Evolutionary conservation across 306 rosid genomes (phyloP).

Genomic region (Citrullus colocynthis): DNA sequence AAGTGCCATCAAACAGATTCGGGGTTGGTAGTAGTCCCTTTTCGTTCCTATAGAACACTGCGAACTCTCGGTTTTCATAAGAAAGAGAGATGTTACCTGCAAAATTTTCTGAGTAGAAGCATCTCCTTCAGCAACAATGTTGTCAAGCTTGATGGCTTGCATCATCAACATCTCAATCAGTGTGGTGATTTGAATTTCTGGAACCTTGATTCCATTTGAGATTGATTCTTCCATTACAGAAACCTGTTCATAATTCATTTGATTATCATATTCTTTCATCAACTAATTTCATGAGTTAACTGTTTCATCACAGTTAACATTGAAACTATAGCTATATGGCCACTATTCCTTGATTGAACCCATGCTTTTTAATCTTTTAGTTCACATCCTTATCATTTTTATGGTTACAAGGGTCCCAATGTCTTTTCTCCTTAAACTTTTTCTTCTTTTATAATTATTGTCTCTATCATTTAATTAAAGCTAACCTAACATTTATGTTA

Average conservation of each 20-base stretch:
- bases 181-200: constrained; percentile 74
- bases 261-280: neutral
- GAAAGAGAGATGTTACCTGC: constrained; percentile 29
- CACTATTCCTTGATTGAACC: neutral
- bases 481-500: too few relatives aligned
- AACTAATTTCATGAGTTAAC: neutral
- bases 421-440: too few relatives aligned
- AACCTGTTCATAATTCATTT: constrained; percentile 18
- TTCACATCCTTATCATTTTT: too few relatives aligned
- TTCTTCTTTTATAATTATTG: too few relatives aligned
- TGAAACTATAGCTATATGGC: neutral
- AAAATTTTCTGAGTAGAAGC: constrained; percentile 41
- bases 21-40: neutral
- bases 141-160: constrained; percentile 69
- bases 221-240: constrained; percentile 46
- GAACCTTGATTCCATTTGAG: constrained; percentile 45
- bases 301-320: neutral
- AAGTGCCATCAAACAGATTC: too few relatives aligned
- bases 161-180: constrained; percentile 78
- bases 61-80: too few relatives aligned
- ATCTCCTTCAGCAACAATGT: constrained; percentile 58
- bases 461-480: too few relatives aligned
- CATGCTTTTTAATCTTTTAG: neutral
- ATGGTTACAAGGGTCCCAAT: too few relatives aligned
- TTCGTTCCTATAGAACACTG: neutral